phyloP scores from a whole-genome alignment of 371 early-diverging fungal species.

The Mucor sp. region DNA sequence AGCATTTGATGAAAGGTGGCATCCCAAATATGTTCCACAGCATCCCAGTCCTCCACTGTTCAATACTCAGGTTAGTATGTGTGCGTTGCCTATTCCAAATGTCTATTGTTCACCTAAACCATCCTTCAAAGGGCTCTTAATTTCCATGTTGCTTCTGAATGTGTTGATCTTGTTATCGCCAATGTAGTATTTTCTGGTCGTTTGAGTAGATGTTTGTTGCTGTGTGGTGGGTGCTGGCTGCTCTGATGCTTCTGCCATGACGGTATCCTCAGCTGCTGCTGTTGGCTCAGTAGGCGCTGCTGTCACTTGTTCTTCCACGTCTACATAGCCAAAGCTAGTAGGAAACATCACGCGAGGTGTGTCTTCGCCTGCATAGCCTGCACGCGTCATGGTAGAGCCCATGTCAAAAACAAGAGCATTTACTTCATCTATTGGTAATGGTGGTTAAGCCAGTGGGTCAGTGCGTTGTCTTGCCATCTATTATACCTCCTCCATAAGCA shows the following conservation, averaged over 20 bases:
- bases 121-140: constrained; percentile 72
- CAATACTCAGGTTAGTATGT: not conserved
- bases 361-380: constrained; percentile 98
- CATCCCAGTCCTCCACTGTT: constrained; percentile 91
- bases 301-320: constrained; percentile 15
- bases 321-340: constrained; percentile 49
- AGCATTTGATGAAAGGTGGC: constrained; percentile 70
- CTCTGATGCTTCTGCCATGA: constrained; percentile 22
- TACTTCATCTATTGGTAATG: constrained; percentile 80
- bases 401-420: constrained; percentile 91
- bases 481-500: constrained; percentile 80
- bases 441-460: too few species aligned
- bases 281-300: constrained; percentile 3
- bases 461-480: not conserved
- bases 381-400: constrained; percentile 83
- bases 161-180: constrained; percentile 78
- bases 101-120: constrained; percentile 56
- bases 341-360: constrained; percentile 87
- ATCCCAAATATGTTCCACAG: constrained; percentile 87
- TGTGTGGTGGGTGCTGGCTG: not conserved
- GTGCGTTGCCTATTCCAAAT: not conserved
- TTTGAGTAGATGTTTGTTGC: constrained; percentile 3
- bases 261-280: constrained; percentile 43
- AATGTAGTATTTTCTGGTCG: constrained; percentile 58
- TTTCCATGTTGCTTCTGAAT: constrained; percentile 79